A percentile compares a stretch with the other conserved stretches of the same genome.
phyloP scores from a whole-genome alignment of 176 grass and related monocot genomes.

The Zizania latifolia region DNA sequence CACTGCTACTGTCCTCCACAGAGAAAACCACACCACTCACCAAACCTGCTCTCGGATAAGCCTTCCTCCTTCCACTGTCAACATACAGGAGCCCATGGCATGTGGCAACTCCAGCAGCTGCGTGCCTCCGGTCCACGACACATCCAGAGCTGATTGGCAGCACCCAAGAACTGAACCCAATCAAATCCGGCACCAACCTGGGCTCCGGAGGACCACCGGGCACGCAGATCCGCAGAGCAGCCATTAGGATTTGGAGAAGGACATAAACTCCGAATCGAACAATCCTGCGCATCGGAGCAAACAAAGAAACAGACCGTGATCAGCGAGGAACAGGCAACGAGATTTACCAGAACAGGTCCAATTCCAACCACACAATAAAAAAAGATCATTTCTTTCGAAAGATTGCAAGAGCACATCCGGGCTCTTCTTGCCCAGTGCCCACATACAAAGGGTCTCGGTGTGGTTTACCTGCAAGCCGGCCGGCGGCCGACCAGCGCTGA shows the following conservation, averaged over 20 bases:
- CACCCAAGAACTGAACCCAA: slow-evolving; percentile 34
- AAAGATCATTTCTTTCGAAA: not conserved
- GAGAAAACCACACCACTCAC: slow-evolving; percentile 26
- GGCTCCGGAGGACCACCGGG: slow-evolving; percentile 31
- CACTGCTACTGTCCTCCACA: not conserved
- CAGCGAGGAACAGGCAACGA: not conserved
- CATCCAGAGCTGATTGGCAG: slow-evolving; percentile 16
- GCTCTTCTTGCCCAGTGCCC: not conserved
- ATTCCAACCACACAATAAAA: not conserved
- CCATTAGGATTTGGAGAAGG: slow-evolving; percentile 22
- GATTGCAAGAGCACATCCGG: not conserved
- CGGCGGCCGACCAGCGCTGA: not conserved
- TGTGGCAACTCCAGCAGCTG: not conserved
- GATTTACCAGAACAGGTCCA: too few relatives aligned
- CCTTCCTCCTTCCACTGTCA: slow-evolving; percentile 12
- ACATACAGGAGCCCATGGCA: not conserved
- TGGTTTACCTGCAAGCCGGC: not conserved
- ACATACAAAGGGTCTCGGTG: not conserved
- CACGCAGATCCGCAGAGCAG: slow-evolving; percentile 28
- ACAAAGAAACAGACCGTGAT: not conserved
- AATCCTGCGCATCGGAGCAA: not conserved
- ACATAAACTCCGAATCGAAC: not conserved
- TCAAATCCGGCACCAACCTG: slow-evolving; percentile 57
- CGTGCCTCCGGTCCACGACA: slow-evolving; percentile 9
- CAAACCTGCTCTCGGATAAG: slow-evolving; percentile 1